These are phyloP conservation scores for Xylaria sp. DNA, from an alignment of 2,329 filamentous ascomycete species.

Conservation along the genomic window DNA sequence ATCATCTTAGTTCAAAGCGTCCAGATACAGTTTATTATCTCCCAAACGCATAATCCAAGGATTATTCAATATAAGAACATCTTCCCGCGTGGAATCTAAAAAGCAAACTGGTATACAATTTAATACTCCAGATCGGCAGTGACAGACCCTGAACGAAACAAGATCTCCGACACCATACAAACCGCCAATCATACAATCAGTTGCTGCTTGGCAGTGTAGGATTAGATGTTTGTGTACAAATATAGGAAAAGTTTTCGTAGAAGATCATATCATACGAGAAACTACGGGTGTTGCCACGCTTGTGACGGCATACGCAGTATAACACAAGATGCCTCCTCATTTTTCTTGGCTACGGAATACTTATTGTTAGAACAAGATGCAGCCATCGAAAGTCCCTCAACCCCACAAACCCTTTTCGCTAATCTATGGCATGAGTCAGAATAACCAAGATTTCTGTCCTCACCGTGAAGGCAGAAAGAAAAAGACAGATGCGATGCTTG, in stretches of 20 bases:
- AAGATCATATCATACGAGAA: neutral
- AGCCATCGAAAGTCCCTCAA: neutral
- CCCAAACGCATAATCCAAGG: neutral
- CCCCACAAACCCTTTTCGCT: neutral
- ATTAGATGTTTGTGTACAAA: neutral
- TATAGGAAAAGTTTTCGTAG: neutral
- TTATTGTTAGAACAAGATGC: neutral
- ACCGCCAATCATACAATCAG: constrained; percentile 11
- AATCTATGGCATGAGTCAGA: constrained; percentile 3
- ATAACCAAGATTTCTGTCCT: constrained; percentile 12
- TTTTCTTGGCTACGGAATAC: too few relatives aligned
- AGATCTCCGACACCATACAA: constrained; percentile 18
- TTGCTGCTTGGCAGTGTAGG: constrained; percentile 22
- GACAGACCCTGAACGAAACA: constrained; percentile 26
- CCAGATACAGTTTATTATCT: neutral
- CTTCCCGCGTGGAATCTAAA: neutral
- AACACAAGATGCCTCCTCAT: neutral
- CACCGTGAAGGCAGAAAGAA: too few relatives aligned
- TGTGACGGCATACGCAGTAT: neutral
- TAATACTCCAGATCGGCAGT: neutral
- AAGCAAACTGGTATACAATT: neutral
- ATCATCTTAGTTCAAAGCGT: neutral
- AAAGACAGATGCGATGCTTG: too few relatives aligned
- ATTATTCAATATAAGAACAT: neutral
- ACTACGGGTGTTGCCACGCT: neutral